Base-by-base conservation (phyloP, 257 asterid genomes). In the Ilex asprella region DNA sequence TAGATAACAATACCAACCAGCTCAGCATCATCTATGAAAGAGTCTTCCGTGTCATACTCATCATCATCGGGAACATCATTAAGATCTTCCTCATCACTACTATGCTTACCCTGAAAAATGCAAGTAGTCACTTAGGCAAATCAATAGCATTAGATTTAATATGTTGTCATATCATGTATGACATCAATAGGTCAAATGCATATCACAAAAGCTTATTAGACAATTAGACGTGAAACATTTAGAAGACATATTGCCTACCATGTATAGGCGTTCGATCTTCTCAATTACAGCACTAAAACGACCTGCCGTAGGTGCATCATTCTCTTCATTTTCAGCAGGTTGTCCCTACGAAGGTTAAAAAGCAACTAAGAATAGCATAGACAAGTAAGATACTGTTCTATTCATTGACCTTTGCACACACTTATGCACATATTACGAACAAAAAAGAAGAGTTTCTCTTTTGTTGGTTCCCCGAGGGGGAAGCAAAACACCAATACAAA, bases 1-100 rank as follows among this genome's bases (percentile, higher is more conserved):
- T 21, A 21, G 27, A 41, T 41, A 41, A 64, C 39, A 59, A 61
- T 59, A 70, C 91, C 58, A 54, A 89, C 99, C 95, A 92, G 77
- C 68, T 92, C 99, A 56, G 97, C 72, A 75, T 92, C 99, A 61
- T 89, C 99, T 58, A 92, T 92, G 70, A 92, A 92, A 52, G 99
- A 92, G 76, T 92, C 99, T 56, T 85, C 95, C 0, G 99, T 92
- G 72, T 92, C 99, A 65, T 92, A 92, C 61, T 92, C 99, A 66
- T 92, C 99, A 47, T 92, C 97, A 78, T 89, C 97, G 0, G 99
- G 99, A 62, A 80, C 81, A 16, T 86, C 89, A 59, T 92, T 79
- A 58, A 76, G 88, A 73, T 89, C 95, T 71, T 92, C 97, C 56
- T 92, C 99, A 14, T 89, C 99, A 58, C 96, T 90, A 63, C 95